A percentile compares a stretch with the other conserved stretches of the same genome.
phyloP scores from a whole-genome alignment of 2,329 filamentous ascomycete species.

The Ophiobolus disseminans region DNA sequence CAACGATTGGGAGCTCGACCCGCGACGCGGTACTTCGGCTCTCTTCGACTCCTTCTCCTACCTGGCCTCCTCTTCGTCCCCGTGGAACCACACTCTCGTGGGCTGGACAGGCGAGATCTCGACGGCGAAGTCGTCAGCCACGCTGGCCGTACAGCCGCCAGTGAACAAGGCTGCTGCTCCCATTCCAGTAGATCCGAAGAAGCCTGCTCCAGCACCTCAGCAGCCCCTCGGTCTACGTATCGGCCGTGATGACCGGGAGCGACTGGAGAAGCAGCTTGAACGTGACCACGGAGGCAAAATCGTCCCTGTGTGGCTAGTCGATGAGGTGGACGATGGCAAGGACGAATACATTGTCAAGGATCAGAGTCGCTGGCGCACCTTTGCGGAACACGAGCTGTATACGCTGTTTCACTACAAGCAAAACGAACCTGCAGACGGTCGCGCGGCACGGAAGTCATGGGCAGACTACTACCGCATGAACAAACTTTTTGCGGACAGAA shows the following conservation, averaged over 20 bases:
- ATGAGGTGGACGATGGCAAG: constrained; percentile 73
- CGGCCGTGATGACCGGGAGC: constrained; percentile 70
- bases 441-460: constrained; percentile 83
- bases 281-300: constrained; percentile 79
- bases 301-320: constrained; percentile 86
- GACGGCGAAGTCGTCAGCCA: constrained; percentile 37
- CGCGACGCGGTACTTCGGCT: constrained; percentile 85
- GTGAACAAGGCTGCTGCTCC: constrained; percentile 79
- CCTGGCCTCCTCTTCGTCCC: constrained; percentile 80
- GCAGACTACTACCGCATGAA: constrained; percentile 94
- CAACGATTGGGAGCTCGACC: constrained; percentile 70
- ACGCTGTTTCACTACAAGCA: constrained; percentile 96
- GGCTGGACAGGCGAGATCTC: constrained; percentile 87
- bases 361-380: constrained; percentile 85
- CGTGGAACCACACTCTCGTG: constrained; percentile 91
- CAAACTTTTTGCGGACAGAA: constrained; percentile 87
- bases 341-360: constrained; percentile 77
- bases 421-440: constrained; percentile 85
- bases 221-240: constrained; percentile 74
- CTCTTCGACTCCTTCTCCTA: constrained; percentile 90
- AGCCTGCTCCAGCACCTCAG: constrained; percentile 64
- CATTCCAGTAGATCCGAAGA: constrained; percentile 71
- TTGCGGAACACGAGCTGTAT: constrained; percentile 90
- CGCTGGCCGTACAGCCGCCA: constrained; percentile 56
- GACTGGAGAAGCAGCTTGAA: constrained; percentile 76